These are phyloP conservation scores for Pseudogymnoascus sp. DNA, from an alignment of 2,329 filamentous ascomycete species.

Conservation along the genomic window DNA sequence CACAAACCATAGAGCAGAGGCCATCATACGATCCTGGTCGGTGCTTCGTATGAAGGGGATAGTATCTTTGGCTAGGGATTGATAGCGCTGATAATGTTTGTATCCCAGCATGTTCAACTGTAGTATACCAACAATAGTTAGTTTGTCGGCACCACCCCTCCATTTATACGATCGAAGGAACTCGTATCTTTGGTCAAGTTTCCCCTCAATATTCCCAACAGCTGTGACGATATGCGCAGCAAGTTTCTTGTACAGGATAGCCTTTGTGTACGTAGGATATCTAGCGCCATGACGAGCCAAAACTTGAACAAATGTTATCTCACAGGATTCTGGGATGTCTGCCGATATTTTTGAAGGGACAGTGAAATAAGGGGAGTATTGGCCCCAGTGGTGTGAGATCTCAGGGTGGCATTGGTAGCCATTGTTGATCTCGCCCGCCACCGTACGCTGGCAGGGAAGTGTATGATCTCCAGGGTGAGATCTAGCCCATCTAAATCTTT, in stretches of 20 bases:
- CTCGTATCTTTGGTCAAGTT: conserved; percentile 53
- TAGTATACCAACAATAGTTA: conserved; percentile 59
- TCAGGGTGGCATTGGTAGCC: conserved; percentile 27
- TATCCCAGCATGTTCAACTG: conserved; percentile 67
- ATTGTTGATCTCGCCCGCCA: conserved; percentile 13
- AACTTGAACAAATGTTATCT: conserved; percentile 69
- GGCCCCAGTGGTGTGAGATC: conserved; percentile 55
- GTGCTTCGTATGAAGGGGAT: conserved; percentile 67
- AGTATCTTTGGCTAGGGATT: conserved; percentile 45
- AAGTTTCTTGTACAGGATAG: conserved; percentile 51
- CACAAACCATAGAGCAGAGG: conserved; percentile 68
- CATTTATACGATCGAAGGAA: conserved; percentile 70
- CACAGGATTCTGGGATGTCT: conserved; percentile 55
- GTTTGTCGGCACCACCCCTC: conserved; percentile 57
- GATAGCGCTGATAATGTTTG: conserved; percentile 69
- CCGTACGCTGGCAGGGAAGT: background rate
- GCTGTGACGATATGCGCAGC: conserved; percentile 56
- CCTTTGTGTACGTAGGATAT: conserved; percentile 66
- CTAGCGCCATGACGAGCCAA: conserved; percentile 80
- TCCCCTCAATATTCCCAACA: conserved; percentile 36
- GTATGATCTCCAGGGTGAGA: background rate
- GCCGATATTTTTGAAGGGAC: conserved; percentile 56
- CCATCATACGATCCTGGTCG: conserved; percentile 61
- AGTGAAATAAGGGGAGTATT: conserved; percentile 79
- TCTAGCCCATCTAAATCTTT: background rate